A percentile compares a stretch with the other conserved stretches of the same genome.
Evolutionary conservation across 768 basidiomycete species (phyloP).

Genomic region (Lactarius vividus): DNA sequence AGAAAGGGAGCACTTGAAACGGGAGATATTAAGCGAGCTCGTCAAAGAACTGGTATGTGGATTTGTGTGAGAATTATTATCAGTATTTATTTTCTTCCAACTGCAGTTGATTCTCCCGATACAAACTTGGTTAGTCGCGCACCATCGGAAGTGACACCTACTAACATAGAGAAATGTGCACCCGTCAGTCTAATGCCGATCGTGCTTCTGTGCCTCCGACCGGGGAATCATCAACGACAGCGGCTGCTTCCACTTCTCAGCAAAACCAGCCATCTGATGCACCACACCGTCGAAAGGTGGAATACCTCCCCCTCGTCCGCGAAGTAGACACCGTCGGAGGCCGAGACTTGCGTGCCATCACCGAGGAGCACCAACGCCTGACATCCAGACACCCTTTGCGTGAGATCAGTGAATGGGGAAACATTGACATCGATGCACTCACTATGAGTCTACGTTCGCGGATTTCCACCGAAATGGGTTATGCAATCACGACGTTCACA

Average conservation of each 20-base stretch:
- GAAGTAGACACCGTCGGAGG: conserved; percentile 78
- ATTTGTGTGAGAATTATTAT: conserved; percentile 1
- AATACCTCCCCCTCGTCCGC: conserved; percentile 80
- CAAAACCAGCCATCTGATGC: conserved; percentile 31
- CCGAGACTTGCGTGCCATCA: conserved; percentile 67
- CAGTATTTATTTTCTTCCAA: background rate
- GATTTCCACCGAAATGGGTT: conserved; percentile 79
- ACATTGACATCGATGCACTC: conserved; percentile 87
- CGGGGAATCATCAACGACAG: conserved; percentile 12
- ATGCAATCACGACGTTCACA: conserved; percentile 83
- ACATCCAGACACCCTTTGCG: conserved; percentile 55
- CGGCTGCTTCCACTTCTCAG: conserved; percentile 7
- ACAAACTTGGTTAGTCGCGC: conserved; percentile 29
- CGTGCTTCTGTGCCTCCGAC: conserved; percentile 29
- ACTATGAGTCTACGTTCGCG: conserved; percentile 91
- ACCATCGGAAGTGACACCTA: background rate
- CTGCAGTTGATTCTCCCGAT: conserved; percentile 34
- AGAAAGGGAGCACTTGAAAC: conserved; percentile 63
- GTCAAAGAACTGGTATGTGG: conserved; percentile 67
- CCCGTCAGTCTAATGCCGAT: conserved; percentile 29
- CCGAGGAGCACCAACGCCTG: conserved; percentile 54
- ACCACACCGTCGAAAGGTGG: conserved; percentile 74
- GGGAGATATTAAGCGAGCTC: conserved; percentile 62
- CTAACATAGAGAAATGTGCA: background rate
- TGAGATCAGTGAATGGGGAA: conserved; percentile 82